Conservation (phyloP, 495 filamentous ascomycete genomes). For the Ascobolus immersus region DNA sequence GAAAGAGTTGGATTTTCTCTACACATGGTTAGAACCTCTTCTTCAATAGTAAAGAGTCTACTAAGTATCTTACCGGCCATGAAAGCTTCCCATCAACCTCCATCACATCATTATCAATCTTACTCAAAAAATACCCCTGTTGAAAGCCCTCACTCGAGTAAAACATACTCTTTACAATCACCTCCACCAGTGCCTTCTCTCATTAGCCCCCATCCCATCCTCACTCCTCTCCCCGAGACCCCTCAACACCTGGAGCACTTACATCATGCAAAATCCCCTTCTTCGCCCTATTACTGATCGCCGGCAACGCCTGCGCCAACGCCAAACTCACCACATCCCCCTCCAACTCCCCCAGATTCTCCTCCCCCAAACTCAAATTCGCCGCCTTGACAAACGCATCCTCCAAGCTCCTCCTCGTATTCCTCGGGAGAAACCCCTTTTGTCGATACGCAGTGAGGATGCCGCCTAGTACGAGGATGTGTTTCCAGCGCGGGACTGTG, state of each 20-base stretch:
- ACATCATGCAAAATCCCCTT: conserved; percentile 41
- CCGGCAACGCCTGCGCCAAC: conserved; percentile 13
- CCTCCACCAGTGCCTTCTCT: conserved; percentile 31
- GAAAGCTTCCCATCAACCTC: conserved; percentile 39
- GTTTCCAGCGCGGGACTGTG: conserved; percentile 70
- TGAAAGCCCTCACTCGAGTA: conserved; percentile 51
- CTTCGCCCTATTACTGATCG: conserved; percentile 18
- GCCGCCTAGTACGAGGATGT: conserved; percentile 55
- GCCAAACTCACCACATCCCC: conserved; percentile 14
- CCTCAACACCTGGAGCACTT: conserved; percentile 1
- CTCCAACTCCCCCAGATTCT: conserved; percentile 11
- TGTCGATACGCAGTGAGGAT: conserved; percentile 52
- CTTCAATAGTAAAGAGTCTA: neutral
- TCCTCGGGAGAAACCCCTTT: conserved; percentile 31
- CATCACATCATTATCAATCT: conserved; percentile 50
- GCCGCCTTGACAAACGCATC: conserved; percentile 49
- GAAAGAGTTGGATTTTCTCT: conserved; percentile 23
- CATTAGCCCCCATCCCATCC: neutral
- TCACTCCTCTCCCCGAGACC: neutral
- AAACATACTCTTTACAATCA: conserved; percentile 40
- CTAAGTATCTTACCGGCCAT: conserved; percentile 30
- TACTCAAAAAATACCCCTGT: conserved; percentile 54
- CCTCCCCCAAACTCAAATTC: conserved; percentile 40
- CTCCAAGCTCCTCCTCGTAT: conserved; percentile 47
- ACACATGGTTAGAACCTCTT: conserved; percentile 3